Evolutionary conservation across 208 protist species (phyloP).

Genomic region (Herpetomonas tarakana): DNA sequence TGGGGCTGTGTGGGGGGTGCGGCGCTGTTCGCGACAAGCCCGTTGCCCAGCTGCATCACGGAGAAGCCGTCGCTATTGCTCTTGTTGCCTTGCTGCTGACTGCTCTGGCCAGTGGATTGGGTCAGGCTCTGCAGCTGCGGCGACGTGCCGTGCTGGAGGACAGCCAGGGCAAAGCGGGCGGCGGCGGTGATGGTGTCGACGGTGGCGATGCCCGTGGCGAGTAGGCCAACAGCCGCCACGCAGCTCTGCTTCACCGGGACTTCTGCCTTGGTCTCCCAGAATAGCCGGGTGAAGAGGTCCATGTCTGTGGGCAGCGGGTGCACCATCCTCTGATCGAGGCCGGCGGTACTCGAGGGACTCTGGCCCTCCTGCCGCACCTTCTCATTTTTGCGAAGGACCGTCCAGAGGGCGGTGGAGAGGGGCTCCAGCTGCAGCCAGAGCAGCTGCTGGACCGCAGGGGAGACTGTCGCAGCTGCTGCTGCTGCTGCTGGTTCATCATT

Average conservation of each 20-base stretch:
- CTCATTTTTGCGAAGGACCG: conserved; percentile 72
- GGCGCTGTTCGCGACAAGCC: conserved; percentile 6
- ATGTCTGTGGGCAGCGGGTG: conserved; percentile 40
- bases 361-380: conserved; percentile 6
- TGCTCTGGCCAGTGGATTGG: background rate
- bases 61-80: background rate
- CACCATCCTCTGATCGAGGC: conserved; percentile 32
- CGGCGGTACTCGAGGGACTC: conserved; percentile 2
- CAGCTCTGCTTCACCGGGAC: conserved; percentile 46
- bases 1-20: conserved; percentile 15
- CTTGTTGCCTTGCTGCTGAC: background rate
- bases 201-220: conserved; percentile 37
- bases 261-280: conserved; percentile 48
- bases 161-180: conserved; percentile 44
- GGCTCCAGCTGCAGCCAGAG: conserved; percentile 72
- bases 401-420: conserved; percentile 71
- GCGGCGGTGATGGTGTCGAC: conserved; percentile 33
- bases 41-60: background rate
- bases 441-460: conserved; percentile 43
- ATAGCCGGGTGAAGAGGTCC: conserved; percentile 55
- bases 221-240: conserved; percentile 38
- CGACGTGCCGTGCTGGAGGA: conserved; percentile 9
- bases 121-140: too few species aligned
- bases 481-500: background rate
- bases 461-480: conserved; percentile 15